Evolutionary conservation across 371 early-diverging fungal species (phyloP), one percentile per base, ranked within the genome.

Genomic region (Phascolomyces articulosus): DNA sequence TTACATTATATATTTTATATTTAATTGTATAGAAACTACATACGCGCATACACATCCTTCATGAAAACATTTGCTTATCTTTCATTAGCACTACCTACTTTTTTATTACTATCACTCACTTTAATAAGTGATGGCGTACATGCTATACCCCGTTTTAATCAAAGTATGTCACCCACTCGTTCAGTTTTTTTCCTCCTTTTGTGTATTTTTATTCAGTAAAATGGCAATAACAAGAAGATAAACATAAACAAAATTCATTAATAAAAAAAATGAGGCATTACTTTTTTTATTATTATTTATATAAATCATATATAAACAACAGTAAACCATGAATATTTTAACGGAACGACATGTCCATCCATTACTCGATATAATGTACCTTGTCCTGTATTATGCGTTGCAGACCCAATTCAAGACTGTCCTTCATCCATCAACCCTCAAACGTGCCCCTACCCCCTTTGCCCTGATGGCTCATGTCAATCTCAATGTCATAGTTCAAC

Each of bases 391-490:
- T 57, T 88, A 31, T 88, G 88, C 65, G 86, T 84, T 16, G 73
- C 68, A 51, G 68, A 78, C 58, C 70, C 70, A 55, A 41, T 38
- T 63, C 34, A 84, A 83, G 67, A 85, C 85, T 18, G 27, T 74
- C 6, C 38, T 65, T 9, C 58, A 82, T 23, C 65, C 79, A 18
- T 70, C 80, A 15, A 74, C 69, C 16, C 87, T 87, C 64, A 77
- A 80, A 26, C 2, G 60, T 20, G 87, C 83, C 8, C 68, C 70
- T 47, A 51, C 47, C 21, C 47, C n/a, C 85, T 85, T 47, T 89
- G 89, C 65, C 65, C 60, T 20, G 87, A 89, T 64, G 89, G 89
- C 40, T 71, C 75, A 18, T 89, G 89, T 69, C 65, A 78, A 28
- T 18, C 62, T n/a, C 70, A 74, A 4, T 85, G 87, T 58, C 70